Percentiles rank a stretch among this genome's conserved stretches.
These are phyloP conservation scores for Andrographis paniculata DNA, from an alignment of 305 asterid species.

Conservation along the genomic window DNA sequence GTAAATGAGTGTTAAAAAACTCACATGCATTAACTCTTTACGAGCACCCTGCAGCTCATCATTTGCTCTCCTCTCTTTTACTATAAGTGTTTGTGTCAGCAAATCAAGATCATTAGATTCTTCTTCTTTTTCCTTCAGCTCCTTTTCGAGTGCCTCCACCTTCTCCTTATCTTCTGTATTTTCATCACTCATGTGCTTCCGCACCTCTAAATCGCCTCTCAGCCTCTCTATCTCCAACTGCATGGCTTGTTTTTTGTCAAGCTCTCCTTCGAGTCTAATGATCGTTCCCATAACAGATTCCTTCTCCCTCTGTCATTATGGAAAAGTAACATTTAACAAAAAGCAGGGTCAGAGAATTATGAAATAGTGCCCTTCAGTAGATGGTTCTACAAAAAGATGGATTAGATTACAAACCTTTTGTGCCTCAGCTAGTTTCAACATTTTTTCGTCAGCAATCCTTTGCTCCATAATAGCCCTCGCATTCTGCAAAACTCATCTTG, in stretches of 20 bases:
- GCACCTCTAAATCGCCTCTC: slow-evolving; percentile 57
- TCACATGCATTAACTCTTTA: slow-evolving; percentile 52
- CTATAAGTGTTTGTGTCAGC: slow-evolving; percentile 41
- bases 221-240: slow-evolving; percentile 60
- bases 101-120: slow-evolving; percentile 44
- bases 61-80: slow-evolving; percentile 57
- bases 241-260: slow-evolving; percentile 79
- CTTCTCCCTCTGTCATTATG: slow-evolving; percentile 52
- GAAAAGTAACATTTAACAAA: not conserved
- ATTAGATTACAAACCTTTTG: slow-evolving; percentile 45
- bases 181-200: slow-evolving; percentile 60
- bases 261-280: slow-evolving; percentile 52
- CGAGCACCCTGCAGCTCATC: slow-evolving; percentile 86
- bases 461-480: slow-evolving; percentile 69
- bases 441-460: slow-evolving; percentile 42
- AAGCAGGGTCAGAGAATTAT: not conserved
- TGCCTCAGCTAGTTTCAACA: slow-evolving; percentile 57
- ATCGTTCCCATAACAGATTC: slow-evolving; percentile 49
- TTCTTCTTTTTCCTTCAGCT: slow-evolving; percentile 63
- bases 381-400: slow-evolving; percentile 7
- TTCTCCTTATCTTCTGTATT: slow-evolving; percentile 46
- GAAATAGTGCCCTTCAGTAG: not conserved
- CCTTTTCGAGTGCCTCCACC: slow-evolving; percentile 42
- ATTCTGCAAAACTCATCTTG: slow-evolving; percentile 42
- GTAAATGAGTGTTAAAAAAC: slow-evolving; percentile 17